Base-by-base conservation (phyloP, 768 basidiomycete species). In the Pulveroboletus sp. region DNA sequence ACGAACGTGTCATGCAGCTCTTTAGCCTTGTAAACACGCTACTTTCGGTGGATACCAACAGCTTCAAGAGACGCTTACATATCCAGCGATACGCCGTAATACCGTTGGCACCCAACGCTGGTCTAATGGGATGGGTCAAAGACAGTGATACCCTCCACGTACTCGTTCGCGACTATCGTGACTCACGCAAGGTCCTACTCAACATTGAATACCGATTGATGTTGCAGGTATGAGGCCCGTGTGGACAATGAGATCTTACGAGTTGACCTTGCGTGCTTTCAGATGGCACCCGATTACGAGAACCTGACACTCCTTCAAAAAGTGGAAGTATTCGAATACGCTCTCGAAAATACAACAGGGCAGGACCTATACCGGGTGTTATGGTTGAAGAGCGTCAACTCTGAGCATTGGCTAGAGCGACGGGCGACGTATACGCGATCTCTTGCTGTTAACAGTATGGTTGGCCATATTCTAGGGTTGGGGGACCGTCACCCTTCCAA, bases 221-320 rank as follows among this genome's bases (percentile, higher is more conserved):
- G 89, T 82, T 97, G 7, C 96, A 99, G 78, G 93, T 89, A 39
- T 32, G 52, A 36, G 31, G 91, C 91, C 81, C 90, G 3, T 88
- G 90, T 73, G 84, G 82, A 28, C 35, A n/a, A 9, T 26, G 39
- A 43, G n/a, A 31, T 10, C 18, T 38, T 33, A 27, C 18, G 31
- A 39, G 17, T 43, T 57, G 18, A 57, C 47, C 18, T 35, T 11
- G 35, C 11, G 37, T 36, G 39, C 31, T 47, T 47, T 35, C 57
- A 97, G 93, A 98, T 97, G 95, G 96, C 96, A 8, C 95, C 96
- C 9, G 95, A 98, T 64, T 99, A 98, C 68, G 95, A 98, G 68
- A 90, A 86, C 60, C 74, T 98, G 28, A 92, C 87, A 28, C 74
- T 97, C 5, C 78, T 99, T 43, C 95, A 99, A 67, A 99, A 99